phyloP scores from a whole-genome alignment of 2,329 filamentous ascomycete genomes.

The Xylariaceae sp. region DNA sequence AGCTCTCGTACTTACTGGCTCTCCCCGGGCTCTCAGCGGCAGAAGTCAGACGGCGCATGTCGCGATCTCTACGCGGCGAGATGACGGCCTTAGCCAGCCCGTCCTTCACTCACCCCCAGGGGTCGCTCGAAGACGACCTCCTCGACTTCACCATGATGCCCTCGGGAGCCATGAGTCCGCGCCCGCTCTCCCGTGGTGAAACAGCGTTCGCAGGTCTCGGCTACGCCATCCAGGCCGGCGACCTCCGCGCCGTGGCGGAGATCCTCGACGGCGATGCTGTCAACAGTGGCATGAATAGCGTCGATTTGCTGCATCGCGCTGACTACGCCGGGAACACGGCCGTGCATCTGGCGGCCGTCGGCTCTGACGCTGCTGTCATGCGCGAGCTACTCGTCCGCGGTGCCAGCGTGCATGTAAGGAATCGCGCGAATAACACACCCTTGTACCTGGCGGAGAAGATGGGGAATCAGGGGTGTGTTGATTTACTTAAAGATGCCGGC shows the following conservation, averaged over 20 bases:
- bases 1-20: conserved; percentile 85
- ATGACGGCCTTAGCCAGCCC: conserved; percentile 78
- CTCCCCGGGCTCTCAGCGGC: conserved; percentile 66
- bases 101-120: conserved; percentile 77
- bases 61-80: conserved; percentile 79
- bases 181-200: conserved; percentile 56
- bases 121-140: conserved; percentile 51
- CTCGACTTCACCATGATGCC: conserved; percentile 53
- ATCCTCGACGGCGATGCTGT: conserved; percentile 69
- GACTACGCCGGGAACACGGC: conserved; percentile 85
- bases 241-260: conserved; percentile 69
- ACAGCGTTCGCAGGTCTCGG: conserved; percentile 78
- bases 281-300: conserved; percentile 58
- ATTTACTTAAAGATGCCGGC: conserved; percentile 63
- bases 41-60: conserved; percentile 75
- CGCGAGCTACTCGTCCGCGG: conserved; percentile 65
- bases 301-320: conserved; percentile 73
- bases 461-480: conserved; percentile 60
- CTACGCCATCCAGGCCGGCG: conserved; percentile 78
- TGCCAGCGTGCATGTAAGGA: conserved; percentile 71
- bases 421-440: conserved; percentile 70
- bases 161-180: conserved; percentile 63
- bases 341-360: conserved; percentile 63
- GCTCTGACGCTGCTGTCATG: conserved; percentile 60
- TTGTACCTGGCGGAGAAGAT: conserved; percentile 68